Evolutionary conservation across 2,329 filamentous ascomycete genomes (phyloP).

Genomic region (Aspergillus sp.): DNA sequence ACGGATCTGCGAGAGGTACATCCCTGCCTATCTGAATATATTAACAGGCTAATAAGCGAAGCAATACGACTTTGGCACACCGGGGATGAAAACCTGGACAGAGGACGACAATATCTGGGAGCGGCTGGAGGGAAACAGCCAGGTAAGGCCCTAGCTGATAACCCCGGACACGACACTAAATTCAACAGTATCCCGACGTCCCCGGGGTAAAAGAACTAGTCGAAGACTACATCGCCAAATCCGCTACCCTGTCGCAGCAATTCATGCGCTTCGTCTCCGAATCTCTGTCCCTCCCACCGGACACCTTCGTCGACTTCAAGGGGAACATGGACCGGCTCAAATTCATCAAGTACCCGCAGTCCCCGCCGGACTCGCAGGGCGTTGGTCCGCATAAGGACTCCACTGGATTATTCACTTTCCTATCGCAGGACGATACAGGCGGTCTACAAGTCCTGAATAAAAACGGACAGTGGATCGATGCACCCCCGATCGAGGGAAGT

Average conservation of each 20-base stretch:
- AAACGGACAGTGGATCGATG: conserved; percentile 47
- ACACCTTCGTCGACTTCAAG: conserved; percentile 52
- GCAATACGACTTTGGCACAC: conserved; percentile 47
- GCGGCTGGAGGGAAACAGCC: conserved; percentile 32
- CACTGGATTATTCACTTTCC: conserved; percentile 44
- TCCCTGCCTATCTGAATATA: neutral
- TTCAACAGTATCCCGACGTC: conserved; percentile 25
- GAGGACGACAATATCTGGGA: conserved; percentile 48
- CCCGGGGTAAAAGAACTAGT: conserved; percentile 25
- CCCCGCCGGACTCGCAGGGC: conserved; percentile 46
- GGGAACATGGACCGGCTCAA: conserved; percentile 54
- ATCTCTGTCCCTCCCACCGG: conserved; percentile 48
- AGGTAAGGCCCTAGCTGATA: conserved; percentile 13
- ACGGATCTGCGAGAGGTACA: conserved; percentile 34
- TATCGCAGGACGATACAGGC: conserved; percentile 45
- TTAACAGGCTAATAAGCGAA: conserved; percentile 15
- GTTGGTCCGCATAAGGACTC: conserved; percentile 61
- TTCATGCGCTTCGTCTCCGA: conserved; percentile 60
- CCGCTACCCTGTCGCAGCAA: conserved; percentile 48
- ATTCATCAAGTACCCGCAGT: conserved; percentile 55
- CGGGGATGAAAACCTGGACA: conserved; percentile 28
- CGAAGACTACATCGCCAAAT: conserved; percentile 54
- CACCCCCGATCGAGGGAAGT: conserved; percentile 43
- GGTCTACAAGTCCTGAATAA: conserved; percentile 50
- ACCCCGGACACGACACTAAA: too few relatives aligned